Base-by-base conservation (phyloP, 768 basidiomycete genomes). In the Coprinopsis cinerea region DNA sequence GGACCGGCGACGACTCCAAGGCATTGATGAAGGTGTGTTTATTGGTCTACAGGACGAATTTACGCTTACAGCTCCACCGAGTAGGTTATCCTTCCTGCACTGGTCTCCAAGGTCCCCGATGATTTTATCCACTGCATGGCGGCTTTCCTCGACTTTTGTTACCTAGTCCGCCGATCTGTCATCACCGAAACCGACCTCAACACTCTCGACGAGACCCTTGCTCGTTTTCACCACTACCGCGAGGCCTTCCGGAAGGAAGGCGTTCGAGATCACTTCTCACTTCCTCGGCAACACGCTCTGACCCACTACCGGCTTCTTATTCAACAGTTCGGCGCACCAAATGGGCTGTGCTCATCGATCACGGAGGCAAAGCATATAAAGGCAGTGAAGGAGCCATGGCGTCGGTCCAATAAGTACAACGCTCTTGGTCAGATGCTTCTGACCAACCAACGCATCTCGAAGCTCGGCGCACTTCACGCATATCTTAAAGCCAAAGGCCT, bases 1-100 rank as follows among this genome's bases (percentile, higher is more conserved):
- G 68, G 68, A 70, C 64, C 4, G 66, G 67, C 0, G 59, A 70
- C 44, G 64, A 71, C 44, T 71, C 67, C 0, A 69, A 69, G 44
- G 67, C 57, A 0, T 46, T 70, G 1, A 71, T 71, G 67, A 69
- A 70, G 61, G 65, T 67, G 37, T 22, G 48, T 34, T 3, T 25
- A 14, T 15, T 5, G 18, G 43, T 1, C 4, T 48, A 14, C 14
- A 17, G 11, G 3, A 17, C 26, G 2, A 18, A n/a, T 10, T 15
- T 13, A 18, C 18, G 35, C 22, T 20, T n/a, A n/a, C 6, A 14
- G 17, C 13, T 27, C 24, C 6, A 3, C 7, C 7, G 5, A n/a
- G 10, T 17, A 63, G 59, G 53, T 61, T 5, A 61, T 60, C 23
- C 35, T 63, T 0, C 41, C 57, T 11, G 58, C 59, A 20, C 56